A percentile compares a stretch with the other conserved stretches of the same genome.
These are phyloP conservation scores for Lasiodiplodia hormozganensis DNA, from an alignment of 2,329 filamentous ascomycete genomes.

Conservation along the genomic window DNA sequence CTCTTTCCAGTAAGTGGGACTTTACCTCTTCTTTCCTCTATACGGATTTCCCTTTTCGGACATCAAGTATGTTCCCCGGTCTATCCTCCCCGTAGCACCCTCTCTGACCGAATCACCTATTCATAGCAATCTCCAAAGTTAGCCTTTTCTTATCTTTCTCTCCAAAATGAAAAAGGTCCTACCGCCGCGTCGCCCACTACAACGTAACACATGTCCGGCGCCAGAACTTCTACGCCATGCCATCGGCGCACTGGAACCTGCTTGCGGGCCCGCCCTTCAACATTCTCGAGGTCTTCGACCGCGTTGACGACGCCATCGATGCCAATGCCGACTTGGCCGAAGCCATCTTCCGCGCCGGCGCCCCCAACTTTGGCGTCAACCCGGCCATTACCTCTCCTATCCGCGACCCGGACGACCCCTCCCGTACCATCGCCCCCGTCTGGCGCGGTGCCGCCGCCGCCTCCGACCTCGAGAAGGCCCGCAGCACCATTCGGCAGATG, in stretches of 20 bases:
- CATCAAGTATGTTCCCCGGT: background rate
- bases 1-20: constrained; percentile 77
- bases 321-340: constrained; percentile 83
- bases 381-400: constrained; percentile 51
- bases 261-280: constrained; percentile 83
- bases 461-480: constrained; percentile 85
- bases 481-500: constrained; percentile 90
- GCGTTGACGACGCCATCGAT: constrained; percentile 87
- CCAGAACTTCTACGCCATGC: constrained; percentile 91
- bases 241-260: constrained; percentile 81
- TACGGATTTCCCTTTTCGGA: background rate
- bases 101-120: background rate
- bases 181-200: constrained; percentile 83
- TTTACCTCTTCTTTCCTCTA: background rate
- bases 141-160: background rate
- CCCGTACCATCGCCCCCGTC: constrained; percentile 56
- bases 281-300: constrained; percentile 77
- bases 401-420: constrained; percentile 28
- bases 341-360: constrained; percentile 68
- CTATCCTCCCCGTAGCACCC: background rate
- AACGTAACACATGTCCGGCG: constrained; percentile 90
- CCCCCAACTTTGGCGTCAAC: constrained; percentile 49
- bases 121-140: background rate
- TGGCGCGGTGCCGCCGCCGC: constrained; percentile 76
- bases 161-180: constrained; percentile 69